Evolutionary conservation across 495 filamentous ascomycete species (phyloP).

Genomic region (Bombardia bombarda): DNA sequence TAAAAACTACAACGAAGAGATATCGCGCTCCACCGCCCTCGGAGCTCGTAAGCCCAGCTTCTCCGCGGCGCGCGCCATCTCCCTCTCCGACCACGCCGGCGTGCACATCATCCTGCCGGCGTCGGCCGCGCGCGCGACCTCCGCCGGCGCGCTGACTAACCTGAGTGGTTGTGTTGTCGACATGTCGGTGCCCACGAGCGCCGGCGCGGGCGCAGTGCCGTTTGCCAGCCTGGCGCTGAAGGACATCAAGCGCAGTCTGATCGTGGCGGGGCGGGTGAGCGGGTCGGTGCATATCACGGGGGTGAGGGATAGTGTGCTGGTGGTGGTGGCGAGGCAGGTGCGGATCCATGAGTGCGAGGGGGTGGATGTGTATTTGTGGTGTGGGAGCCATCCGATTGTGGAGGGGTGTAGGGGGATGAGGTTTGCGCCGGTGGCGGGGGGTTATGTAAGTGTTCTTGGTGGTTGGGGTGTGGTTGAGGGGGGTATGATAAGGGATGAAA

Average conservation of each 20-base stretch:
- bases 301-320: slow-evolving; percentile 63
- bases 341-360: slow-evolving; percentile 80
- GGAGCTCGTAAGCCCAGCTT: slow-evolving; percentile 51
- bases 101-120: slow-evolving; percentile 68
- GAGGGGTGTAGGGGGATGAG: slow-evolving; percentile 74
- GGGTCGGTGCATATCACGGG: slow-evolving; percentile 77
- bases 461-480: too few species aligned
- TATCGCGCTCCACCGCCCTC: slow-evolving; percentile 17
- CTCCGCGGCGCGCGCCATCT: slow-evolving; percentile 50
- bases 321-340: slow-evolving; percentile 73
- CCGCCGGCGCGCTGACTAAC: slow-evolving; percentile 66
- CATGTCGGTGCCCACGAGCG: slow-evolving; percentile 56
- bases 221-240: slow-evolving; percentile 71
- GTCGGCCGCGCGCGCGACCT: slow-evolving; percentile 55
- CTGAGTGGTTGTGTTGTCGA: slow-evolving; percentile 69
- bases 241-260: slow-evolving; percentile 55
- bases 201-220: slow-evolving; percentile 42
- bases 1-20: slow-evolving; percentile 46
- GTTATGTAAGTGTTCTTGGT: slow-evolving; percentile 63
- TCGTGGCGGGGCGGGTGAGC: slow-evolving; percentile 68
- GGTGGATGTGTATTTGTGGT: slow-evolving; percentile 75
- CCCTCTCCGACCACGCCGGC: slow-evolving; percentile 52
- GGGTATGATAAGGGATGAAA: too few species aligned
- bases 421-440: slow-evolving; percentile 66
- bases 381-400: slow-evolving; percentile 80